phyloP scores from a whole-genome alignment of 2,329 filamentous ascomycete species.

The Talaromyces sp. region DNA sequence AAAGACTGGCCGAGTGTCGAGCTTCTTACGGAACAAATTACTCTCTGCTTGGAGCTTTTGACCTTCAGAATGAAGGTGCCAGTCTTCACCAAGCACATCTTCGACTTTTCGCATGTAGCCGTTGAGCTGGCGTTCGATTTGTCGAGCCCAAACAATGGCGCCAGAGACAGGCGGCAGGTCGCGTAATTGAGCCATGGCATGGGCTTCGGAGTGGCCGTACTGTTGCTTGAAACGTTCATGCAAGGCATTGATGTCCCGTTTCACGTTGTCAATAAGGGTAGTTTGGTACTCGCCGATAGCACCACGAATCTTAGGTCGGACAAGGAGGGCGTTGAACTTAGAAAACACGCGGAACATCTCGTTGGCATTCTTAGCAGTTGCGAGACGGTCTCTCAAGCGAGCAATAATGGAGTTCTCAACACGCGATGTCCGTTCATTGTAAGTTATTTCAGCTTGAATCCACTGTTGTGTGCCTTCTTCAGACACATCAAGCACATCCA shows the following conservation, averaged over 20 bases:
- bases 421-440: conserved; percentile 94
- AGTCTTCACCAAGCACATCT: conserved; percentile 90
- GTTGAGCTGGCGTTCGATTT: conserved; percentile 93
- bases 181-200: conserved; percentile 95
- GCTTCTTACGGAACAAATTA: conserved; percentile 89
- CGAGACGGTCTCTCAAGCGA: conserved; percentile 82
- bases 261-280: conserved; percentile 96
- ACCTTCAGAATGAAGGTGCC: conserved; percentile 90
- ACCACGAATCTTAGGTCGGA: conserved; percentile 96
- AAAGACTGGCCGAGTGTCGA: conserved; percentile 90
- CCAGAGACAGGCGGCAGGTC: conserved; percentile 94
- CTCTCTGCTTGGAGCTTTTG: conserved; percentile 91
- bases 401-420: conserved; percentile 99
- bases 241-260: conserved; percentile 85
- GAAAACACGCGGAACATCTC: conserved; percentile 99
- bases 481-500: conserved; percentile 90
- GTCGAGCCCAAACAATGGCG: conserved; percentile 94
- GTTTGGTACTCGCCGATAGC: conserved; percentile 98
- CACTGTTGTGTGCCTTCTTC: conserved; percentile 85
- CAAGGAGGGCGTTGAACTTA: conserved; percentile 98
- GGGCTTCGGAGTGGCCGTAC: conserved; percentile 95
- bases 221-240: conserved; percentile 99
- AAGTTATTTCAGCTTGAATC: conserved; percentile 90
- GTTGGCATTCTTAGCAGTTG: conserved; percentile 93
- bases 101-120: conserved; percentile 99